phyloP scores from a whole-genome alignment of 768 basidiomycete genomes.

The Tephrocybe sp. region DNA sequence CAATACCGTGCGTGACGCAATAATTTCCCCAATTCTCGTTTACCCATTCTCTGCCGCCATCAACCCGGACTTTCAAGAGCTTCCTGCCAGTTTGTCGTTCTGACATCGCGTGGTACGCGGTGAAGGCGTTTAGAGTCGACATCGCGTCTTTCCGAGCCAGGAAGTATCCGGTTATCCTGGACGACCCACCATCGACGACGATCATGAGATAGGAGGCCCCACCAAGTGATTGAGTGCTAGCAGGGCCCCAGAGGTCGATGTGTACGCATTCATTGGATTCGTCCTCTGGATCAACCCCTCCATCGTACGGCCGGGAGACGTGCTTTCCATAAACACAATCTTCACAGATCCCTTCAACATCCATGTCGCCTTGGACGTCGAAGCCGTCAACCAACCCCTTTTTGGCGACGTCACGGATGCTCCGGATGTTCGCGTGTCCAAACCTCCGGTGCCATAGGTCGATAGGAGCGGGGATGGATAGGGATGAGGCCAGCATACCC shows the following conservation, averaged over 20 bases:
- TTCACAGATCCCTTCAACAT: conserved; percentile 16
- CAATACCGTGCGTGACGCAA: not conserved
- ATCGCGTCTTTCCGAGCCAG: conserved; percentile 22
- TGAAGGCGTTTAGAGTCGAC: conserved; percentile 14
- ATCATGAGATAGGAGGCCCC: conserved; percentile 23
- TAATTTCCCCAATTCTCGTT: not conserved
- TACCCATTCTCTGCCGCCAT: conserved; percentile 12
- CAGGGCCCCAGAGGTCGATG: conserved; percentile 27
- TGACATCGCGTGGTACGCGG: conserved; percentile 7
- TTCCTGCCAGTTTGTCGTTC: conserved; percentile 17
- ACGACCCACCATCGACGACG: conserved; percentile 20
- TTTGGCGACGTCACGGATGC: not conserved
- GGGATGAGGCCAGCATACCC: no score
- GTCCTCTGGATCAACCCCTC: conserved; percentile 13
- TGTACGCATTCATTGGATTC: conserved; percentile 2
- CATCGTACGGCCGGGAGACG: conserved; percentile 20
- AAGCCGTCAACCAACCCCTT: conserved; percentile 20
- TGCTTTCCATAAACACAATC: conserved; percentile 27
- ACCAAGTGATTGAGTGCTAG: conserved; percentile 12
- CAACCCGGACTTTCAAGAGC: conserved; percentile 14
- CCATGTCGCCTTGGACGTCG: conserved; percentile 6
- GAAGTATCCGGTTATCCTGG: conserved; percentile 15
- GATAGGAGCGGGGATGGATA: no score
- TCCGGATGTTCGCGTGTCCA: not conserved
- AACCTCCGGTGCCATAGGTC: not conserved